Base-by-base conservation (phyloP, 129 eudicot species). In the Helianthus tuberosus region DNA sequence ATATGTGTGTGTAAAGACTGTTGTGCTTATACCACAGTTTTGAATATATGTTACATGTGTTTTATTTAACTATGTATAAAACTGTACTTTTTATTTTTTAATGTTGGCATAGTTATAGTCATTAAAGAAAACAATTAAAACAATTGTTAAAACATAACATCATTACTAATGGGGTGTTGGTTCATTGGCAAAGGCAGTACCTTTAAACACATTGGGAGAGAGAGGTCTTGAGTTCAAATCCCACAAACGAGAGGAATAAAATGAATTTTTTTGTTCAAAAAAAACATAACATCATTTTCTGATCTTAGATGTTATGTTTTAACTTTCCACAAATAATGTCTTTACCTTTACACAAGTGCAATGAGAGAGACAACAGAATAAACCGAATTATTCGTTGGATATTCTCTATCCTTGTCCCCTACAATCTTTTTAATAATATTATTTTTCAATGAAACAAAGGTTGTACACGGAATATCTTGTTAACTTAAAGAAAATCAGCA, bases 291-390 rank as follows among this genome's bases (percentile, higher is more conserved):
- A 27, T 39, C 1, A 39, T 20, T 5, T 5, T 43, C 47, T 41
- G 1, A 39, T 3, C n/a, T 36, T 44, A 3, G 11, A 39, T 54
- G 55, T 50, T 10, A 6, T 23, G 23, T 20, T 5, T 20, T 14
- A 55, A 63, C 57, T 78, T 78, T 78, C 77, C 82, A 71, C 77
- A 29, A 62, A 77, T 39, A 71, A 52, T 78, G 43, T 77, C 77
- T 63, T 78, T 71, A 70, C 70, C 78, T 73, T 74, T 62, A 64
- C 77, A 71, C 39, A 64, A 44, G 67, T 79, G 68, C 68, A 77
- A 79, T 64, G 77, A 71, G 82, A 52, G 72, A 54, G 68, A 76
- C 74, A 55, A 29, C 61, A 77, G 15, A 67, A 35, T 57, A 46
- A 46, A 78, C 43, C 10, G 77, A 65, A 63, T 71, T 64, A 72